These are phyloP conservation scores for Camellia oleifera DNA, from an alignment of 179 eudicot genomes.

Conservation along the genomic window DNA sequence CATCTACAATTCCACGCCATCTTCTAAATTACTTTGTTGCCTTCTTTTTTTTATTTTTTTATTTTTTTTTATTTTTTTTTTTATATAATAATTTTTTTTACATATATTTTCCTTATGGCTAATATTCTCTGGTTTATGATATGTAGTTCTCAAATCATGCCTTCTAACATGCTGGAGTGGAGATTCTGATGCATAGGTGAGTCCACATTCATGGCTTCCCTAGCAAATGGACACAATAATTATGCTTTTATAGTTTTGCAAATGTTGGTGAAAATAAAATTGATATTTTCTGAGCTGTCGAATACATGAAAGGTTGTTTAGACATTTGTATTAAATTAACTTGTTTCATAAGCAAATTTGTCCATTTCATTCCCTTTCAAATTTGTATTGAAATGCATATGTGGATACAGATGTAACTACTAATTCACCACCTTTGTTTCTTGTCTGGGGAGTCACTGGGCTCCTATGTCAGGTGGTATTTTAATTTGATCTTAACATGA, in stretches of 20 bases:
- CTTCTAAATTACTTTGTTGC: not conserved
- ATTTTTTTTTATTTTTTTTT: too few relatives aligned
- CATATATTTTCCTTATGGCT: not conserved
- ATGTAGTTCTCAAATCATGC: slow-evolving; percentile 17
- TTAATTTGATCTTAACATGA: not conserved
- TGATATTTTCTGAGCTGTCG: not conserved
- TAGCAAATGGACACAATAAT: not conserved
- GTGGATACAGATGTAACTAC: not conserved
- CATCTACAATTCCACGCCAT: not conserved
- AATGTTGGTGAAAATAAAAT: not conserved
- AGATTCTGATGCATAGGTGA: slow-evolving; percentile 2
- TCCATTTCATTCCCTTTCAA: not conserved
- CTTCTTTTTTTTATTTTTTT: not conserved
- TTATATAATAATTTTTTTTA: not conserved
- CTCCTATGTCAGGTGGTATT: too few relatives aligned
- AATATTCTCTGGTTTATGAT: not conserved
- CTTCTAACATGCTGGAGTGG: slow-evolving; percentile 8
- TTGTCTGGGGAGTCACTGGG: not conserved
- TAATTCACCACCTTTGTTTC: not conserved
- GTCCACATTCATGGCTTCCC: not conserved
- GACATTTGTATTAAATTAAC: not conserved
- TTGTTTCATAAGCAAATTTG: not conserved
- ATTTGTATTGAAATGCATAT: not conserved
- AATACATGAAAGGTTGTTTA: not conserved
- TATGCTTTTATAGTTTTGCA: not conserved